phyloP scores from a whole-genome alignment of 768 basidiomycete genomes.

The Suillus spraguei region DNA sequence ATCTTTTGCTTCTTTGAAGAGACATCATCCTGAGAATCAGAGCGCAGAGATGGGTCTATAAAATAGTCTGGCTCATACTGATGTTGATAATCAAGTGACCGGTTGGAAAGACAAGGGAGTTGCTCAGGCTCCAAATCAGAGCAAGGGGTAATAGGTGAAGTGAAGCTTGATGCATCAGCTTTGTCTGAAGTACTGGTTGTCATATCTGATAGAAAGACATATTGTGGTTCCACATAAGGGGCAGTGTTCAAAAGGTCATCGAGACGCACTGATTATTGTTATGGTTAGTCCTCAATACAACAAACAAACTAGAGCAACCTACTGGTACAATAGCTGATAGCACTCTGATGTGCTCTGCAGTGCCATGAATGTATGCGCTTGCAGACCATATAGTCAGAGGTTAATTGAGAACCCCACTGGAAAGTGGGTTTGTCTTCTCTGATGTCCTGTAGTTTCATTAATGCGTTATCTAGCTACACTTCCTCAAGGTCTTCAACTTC shows the following conservation, averaged over 20 bases:
- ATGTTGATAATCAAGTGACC: no score
- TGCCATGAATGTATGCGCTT: neutral
- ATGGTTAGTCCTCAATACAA: neutral
- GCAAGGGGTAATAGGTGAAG: neutral
- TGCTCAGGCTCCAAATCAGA: slow-evolving; percentile 2
- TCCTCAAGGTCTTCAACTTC: no score
- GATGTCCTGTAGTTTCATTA: no score
- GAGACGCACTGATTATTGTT: neutral
- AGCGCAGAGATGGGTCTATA: no score
- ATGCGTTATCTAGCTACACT: no score
- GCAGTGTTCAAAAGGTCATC: neutral
- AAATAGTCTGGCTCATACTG: no score
- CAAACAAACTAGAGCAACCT: neutral
- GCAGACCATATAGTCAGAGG: no score
- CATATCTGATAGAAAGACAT: neutral
- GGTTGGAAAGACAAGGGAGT: no score
- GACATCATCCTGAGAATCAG: no score
- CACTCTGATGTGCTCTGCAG: neutral
- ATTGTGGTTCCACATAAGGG: neutral
- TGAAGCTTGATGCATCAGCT: neutral
- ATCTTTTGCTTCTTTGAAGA: no score
- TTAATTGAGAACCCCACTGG: no score
- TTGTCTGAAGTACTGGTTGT: neutral
- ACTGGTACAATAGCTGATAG: neutral
- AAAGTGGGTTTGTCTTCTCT: no score